phyloP scores from a whole-genome alignment of 78 protist genomes.

The Fonticula alba region DNA sequence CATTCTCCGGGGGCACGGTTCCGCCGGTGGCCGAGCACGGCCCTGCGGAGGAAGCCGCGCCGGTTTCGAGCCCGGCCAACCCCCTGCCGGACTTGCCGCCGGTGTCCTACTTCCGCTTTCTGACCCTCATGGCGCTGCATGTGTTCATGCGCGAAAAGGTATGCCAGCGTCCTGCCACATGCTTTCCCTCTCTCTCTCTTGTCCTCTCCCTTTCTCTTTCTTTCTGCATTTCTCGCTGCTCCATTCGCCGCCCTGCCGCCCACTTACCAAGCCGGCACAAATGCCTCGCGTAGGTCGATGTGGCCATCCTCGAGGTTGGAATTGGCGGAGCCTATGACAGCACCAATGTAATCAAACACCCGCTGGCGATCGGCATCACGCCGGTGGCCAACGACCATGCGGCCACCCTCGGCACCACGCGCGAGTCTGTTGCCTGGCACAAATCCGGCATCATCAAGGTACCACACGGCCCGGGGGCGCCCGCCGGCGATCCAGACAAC shows the following conservation, averaged over 20 bases:
- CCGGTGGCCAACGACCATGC: conserved; percentile 27
- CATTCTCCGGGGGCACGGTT: no score
- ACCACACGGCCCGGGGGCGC: neutral
- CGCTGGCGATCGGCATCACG: conserved; percentile 5
- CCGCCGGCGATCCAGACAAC: neutral
- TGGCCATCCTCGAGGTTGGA: conserved; percentile 8
- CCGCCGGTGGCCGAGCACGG: no score
- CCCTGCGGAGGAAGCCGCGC: no score
- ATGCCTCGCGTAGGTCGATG: neutral
- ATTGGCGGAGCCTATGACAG: conserved; percentile 22
- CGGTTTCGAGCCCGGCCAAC: no score
- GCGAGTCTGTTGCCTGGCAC: conserved; percentile 25
- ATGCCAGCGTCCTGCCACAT: neutral
- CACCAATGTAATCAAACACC: conserved; percentile 5
- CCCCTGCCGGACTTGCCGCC: no score
- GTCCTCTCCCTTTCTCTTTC: no score
- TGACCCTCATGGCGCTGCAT: conserved; percentile 12
- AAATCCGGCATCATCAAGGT: conserved; percentile 39
- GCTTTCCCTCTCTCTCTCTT: no score
- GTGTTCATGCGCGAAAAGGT: conserved; percentile 7
- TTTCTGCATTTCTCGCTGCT: no score
- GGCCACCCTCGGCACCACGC: conserved; percentile 28
- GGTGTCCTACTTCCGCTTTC: conserved; percentile 35
- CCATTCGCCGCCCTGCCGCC: no score
- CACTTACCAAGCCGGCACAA: no score